phyloP scores from a whole-genome alignment of 2,329 filamentous ascomycete species.

The Chaetoscypha palmicola region DNA sequence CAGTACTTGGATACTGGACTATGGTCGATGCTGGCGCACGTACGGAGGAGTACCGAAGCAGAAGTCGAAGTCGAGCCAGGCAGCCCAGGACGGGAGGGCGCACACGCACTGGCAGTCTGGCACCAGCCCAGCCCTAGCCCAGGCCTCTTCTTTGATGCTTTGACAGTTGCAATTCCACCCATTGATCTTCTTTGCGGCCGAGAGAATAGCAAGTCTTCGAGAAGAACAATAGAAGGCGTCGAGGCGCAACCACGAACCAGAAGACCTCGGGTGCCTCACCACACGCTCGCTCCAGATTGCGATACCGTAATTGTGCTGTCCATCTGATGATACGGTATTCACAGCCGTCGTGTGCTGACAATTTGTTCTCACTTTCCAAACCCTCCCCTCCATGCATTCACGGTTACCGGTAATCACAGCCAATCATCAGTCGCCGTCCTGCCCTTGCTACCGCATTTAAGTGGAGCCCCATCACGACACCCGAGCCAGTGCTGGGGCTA shows the following conservation, averaged over 20 bases:
- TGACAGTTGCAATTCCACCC: neutral
- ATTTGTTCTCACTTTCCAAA: too few relatives aligned
- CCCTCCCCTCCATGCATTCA: too few relatives aligned
- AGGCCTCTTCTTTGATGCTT: neutral
- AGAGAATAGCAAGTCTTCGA: neutral
- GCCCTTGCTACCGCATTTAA: neutral
- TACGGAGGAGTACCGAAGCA: too few relatives aligned
- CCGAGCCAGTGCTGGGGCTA: neutral
- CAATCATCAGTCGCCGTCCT: neutral
- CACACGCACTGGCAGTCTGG: neutral
- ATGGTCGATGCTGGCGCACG: too few relatives aligned
- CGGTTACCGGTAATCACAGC: neutral
- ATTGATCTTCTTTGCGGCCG: neutral
- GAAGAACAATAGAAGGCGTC: neutral
- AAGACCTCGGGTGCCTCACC: neutral
- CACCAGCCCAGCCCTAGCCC: neutral
- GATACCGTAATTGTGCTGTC: neutral
- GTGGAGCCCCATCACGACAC: neutral
- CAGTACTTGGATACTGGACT: too few relatives aligned
- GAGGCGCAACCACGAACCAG: neutral
- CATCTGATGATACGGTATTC: too few relatives aligned
- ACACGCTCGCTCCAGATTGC: too few relatives aligned
- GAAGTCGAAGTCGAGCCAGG: too few relatives aligned
- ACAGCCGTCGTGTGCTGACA: too few relatives aligned
- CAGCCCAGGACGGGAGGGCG: neutral